Conservation (phyloP, 257 asterid genomes). For the Fraxinus cuspidata region DNA sequence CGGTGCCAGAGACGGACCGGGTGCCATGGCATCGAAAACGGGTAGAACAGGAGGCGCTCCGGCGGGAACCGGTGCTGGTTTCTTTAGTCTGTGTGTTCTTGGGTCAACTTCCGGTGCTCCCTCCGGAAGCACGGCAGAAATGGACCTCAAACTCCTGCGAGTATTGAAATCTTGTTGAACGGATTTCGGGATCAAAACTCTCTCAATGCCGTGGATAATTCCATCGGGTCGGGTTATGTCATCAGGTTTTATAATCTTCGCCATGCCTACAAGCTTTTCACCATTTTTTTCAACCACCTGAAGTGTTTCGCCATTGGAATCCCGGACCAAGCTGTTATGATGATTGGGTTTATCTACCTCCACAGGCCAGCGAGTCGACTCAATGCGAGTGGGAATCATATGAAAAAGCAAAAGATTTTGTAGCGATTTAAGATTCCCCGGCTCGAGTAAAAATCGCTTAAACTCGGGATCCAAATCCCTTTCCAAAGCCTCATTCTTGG, state of each 20-base stretch:
- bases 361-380: constrained; percentile 15
- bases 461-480: constrained; percentile 38
- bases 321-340: constrained; percentile 5
- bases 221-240: constrained; percentile 35
- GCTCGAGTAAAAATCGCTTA: constrained; percentile 37
- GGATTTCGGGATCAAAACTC: constrained; percentile 25
- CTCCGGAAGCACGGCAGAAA: constrained; percentile 29
- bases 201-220: constrained; percentile 33
- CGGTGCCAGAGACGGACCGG: constrained; percentile 38
- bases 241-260: constrained; percentile 19
- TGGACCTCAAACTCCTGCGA: constrained; percentile 27
- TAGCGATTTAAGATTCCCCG: constrained; percentile 33
- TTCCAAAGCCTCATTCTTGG: constrained; percentile 36
- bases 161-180: constrained; percentile 32
- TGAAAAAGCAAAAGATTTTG: constrained; percentile 36
- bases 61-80: constrained; percentile 10
- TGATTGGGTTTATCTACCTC: neutral
- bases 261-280: constrained; percentile 17
- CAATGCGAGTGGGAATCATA: constrained; percentile 23
- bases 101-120: constrained; percentile 35
- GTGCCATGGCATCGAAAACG: constrained; percentile 34
- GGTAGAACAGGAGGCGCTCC: constrained; percentile 30
- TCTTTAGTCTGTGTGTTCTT: constrained; percentile 23
- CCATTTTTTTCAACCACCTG: neutral
- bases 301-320: neutral